These are phyloP conservation scores for Apiospora saccharicola DNA, from an alignment of 2,329 filamentous ascomycete species.

Conservation along the genomic window DNA sequence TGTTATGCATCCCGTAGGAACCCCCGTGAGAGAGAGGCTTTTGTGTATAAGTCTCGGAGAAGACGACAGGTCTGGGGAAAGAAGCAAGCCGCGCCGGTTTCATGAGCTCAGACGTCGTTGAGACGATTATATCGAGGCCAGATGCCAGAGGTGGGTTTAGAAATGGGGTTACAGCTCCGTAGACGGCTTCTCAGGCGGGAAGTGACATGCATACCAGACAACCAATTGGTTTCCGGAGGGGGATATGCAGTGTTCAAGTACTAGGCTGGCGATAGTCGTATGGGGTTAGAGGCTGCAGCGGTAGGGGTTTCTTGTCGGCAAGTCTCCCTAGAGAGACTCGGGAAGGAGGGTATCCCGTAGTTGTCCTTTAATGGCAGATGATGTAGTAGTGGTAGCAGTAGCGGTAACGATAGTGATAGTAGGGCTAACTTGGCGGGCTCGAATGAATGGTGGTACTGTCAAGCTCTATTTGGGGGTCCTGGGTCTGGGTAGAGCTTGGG, in stretches of 20 bases:
- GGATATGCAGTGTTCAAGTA: slow-evolving; percentile 21
- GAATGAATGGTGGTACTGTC: slow-evolving; percentile 16
- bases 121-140: slow-evolving; percentile 16
- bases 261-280: slow-evolving; percentile 36
- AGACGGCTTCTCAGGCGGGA: slow-evolving; percentile 48
- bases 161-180: slow-evolving; percentile 8
- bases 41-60: not conserved
- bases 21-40: not conserved
- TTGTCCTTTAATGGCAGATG: slow-evolving; percentile 8
- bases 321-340: slow-evolving; percentile 10
- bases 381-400: not conserved
- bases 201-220: slow-evolving; percentile 56
- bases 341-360: slow-evolving; percentile 8
- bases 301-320: slow-evolving; percentile 12
- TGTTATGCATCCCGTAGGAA: slow-evolving; percentile 52
- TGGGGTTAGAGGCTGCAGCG: slow-evolving; percentile 36
- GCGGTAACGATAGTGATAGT: not conserved
- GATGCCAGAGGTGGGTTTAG: slow-evolving; percentile 4
- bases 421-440: slow-evolving; percentile 7
- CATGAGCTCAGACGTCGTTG: slow-evolving; percentile 13
- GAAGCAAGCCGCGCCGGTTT: not conserved
- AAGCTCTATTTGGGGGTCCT: slow-evolving; percentile 7
- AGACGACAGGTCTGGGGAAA: not conserved
- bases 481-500: not conserved
- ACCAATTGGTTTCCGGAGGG: slow-evolving; percentile 49